A percentile compares a stretch with the other conserved stretches of the same genome.
phyloP scores from a whole-genome alignment of 2,329 filamentous ascomycete species.

The Plenodomus biglobosus region DNA sequence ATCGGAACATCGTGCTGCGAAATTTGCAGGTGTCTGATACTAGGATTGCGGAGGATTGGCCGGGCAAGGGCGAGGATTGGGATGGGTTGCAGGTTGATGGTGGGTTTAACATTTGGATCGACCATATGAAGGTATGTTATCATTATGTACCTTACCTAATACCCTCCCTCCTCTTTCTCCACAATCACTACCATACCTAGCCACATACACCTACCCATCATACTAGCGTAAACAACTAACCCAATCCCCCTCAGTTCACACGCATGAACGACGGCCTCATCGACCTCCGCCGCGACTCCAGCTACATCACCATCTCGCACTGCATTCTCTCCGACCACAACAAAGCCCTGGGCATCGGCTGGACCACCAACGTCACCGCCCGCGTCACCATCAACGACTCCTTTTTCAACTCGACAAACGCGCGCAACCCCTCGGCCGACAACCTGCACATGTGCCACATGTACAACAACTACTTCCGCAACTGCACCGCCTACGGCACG shows the following conservation, averaged over 20 bases:
- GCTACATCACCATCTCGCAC: conserved; percentile 7
- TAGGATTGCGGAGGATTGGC: conserved; percentile 1
- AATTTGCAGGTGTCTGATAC: too few relatives aligned
- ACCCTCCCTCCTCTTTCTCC: too few relatives aligned
- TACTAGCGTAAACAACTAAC: too few relatives aligned
- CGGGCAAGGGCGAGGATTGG: conserved; percentile 9
- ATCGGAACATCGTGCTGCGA: not conserved
- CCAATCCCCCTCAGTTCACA: conserved; percentile 6
- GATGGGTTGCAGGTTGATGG: conserved; percentile 10
- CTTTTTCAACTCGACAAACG: conserved; percentile 12
- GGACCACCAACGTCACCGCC: conserved; percentile 8
- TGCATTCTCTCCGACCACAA: conserved; percentile 11
- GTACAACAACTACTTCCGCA: conserved; percentile 15
- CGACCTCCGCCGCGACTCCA: conserved; percentile 9
- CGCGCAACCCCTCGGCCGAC: conserved; percentile 12
- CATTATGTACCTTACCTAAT: too few relatives aligned
- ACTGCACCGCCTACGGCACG: conserved; percentile 8
- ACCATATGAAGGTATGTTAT: conserved; percentile 6
- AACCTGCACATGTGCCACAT: conserved; percentile 9
- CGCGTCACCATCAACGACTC: conserved; percentile 10
- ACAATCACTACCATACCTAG: too few relatives aligned
- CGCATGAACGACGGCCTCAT: conserved; percentile 13
- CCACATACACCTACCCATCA: too few relatives aligned
- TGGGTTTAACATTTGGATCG: conserved; percentile 10
- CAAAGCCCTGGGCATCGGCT: conserved; percentile 12